These are phyloP conservation scores for Lunularia cruciata DNA, from an alignment of 225 moss, liverwort and hornwort species.

Conservation along the genomic window DNA sequence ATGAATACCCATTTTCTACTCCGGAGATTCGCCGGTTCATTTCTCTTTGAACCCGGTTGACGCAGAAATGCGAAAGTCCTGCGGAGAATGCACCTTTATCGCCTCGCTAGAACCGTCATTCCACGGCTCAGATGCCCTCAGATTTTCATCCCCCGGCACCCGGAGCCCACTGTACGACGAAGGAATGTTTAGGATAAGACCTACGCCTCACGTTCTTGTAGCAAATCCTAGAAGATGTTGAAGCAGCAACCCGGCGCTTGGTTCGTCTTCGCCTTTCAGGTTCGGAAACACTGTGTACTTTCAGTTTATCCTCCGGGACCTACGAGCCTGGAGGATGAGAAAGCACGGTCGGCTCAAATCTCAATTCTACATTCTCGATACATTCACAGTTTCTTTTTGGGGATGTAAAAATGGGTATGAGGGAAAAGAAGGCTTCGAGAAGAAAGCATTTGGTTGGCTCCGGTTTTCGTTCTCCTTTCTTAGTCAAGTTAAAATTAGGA, in stretches of 20 bases:
- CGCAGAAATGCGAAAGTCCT: too few species aligned
- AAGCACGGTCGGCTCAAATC: background rate
- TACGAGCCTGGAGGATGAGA: background rate
- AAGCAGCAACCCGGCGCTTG: too few species aligned
- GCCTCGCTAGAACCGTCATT: background rate
- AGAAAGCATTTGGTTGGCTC: too few species aligned
- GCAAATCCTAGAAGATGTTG: background rate
- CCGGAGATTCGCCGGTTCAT: too few species aligned
- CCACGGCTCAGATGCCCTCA: background rate
- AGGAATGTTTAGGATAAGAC: slow-evolving; percentile 11
- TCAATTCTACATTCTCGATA: background rate
- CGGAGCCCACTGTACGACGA: background rate
- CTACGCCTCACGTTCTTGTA: background rate
- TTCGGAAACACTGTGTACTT: background rate
- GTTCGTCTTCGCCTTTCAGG: too few species aligned
- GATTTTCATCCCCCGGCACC: background rate
- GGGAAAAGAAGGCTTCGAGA: too few species aligned
- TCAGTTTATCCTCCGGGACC: background rate
- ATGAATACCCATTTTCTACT: too few species aligned
- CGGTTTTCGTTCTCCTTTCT: too few species aligned
- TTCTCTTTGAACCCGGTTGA: too few species aligned
- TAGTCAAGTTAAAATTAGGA: too few species aligned
- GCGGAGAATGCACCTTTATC: background rate
- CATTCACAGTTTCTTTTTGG: too few species aligned
- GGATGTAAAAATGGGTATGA: too few species aligned